phyloP scores from a whole-genome alignment of 192 early-diverging fungal genomes.

The Glomus cerebriforme region DNA sequence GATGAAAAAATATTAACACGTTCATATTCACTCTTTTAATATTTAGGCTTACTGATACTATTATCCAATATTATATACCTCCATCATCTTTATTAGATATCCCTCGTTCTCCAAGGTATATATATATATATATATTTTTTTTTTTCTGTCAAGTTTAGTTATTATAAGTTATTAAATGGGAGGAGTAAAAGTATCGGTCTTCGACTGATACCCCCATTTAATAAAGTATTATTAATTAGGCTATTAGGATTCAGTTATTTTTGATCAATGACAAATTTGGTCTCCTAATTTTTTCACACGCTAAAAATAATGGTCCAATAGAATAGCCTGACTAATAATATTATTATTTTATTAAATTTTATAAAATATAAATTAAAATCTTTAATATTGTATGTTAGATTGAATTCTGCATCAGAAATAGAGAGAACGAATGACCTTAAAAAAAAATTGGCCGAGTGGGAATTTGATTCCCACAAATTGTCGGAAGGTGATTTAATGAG shows the following conservation, averaged over 20 bases:
- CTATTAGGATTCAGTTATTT: no score
- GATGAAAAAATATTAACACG: not conserved
- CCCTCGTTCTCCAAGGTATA: slow-evolving; percentile 32
- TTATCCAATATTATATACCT: slow-evolving; percentile 27
- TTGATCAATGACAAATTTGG: no score
- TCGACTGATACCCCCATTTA: no score
- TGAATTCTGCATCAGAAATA: slow-evolving; percentile 36
- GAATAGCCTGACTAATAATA: no score
- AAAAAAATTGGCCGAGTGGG: slow-evolving; percentile 62
- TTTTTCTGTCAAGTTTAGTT: slow-evolving; percentile 14
- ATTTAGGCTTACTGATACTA: slow-evolving; percentile 26
- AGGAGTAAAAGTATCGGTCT: no score
- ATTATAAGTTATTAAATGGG: no score
- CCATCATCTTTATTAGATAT: not conserved
- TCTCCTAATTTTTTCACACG: no score
- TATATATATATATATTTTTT: no score
- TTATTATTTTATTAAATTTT: not conserved
- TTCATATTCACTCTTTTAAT: not conserved
- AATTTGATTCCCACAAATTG: slow-evolving; percentile 70
- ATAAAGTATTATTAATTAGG: no score
- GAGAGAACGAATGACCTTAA: slow-evolving; percentile 52
- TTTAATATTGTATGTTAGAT: slow-evolving; percentile 33
- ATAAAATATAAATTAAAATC: no score
- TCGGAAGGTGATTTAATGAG: slow-evolving; percentile 65
- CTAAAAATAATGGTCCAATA: no score